Conservation (phyloP, 2,329 filamentous ascomycete genomes). For the Xylariaceae sp. region DNA sequence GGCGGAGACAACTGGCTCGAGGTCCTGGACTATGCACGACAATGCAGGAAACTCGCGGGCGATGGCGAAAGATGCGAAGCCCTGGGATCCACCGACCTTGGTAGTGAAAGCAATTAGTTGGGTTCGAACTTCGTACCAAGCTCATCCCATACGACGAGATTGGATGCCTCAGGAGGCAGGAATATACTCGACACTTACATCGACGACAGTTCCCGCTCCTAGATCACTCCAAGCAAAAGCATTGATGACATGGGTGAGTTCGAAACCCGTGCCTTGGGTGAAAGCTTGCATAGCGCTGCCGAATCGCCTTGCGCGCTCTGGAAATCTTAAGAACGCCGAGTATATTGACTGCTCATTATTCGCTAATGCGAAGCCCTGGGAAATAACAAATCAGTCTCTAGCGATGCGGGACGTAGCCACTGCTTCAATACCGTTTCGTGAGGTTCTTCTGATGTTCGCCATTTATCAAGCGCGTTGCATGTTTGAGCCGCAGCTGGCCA, state of each 20-base stretch:
- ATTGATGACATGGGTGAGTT: conserved; percentile 16
- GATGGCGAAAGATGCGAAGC: conserved; percentile 13
- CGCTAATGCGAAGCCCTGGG: conserved; percentile 23
- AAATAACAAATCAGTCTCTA: neutral
- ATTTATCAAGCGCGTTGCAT: conserved; percentile 20
- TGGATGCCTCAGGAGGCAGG: too few species aligned
- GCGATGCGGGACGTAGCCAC: neutral
- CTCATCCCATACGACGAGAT: too few species aligned
- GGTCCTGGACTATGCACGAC: conserved; percentile 30
- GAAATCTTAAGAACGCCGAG: conserved; percentile 16
- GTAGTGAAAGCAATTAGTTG: too few species aligned
- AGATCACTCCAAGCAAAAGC: conserved; percentile 19
- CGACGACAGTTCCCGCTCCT: conserved; percentile 11
- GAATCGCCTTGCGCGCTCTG: conserved; percentile 22
- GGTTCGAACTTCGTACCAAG: neutral
- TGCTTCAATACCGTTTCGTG: conserved; percentile 20
- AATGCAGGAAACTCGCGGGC: conserved; percentile 9
- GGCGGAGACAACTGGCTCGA: conserved; percentile 13
- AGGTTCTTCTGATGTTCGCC: conserved; percentile 17
- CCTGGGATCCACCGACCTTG: conserved; percentile 20
- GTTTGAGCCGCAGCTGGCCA: conserved; percentile 21
- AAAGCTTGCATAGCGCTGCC: conserved; percentile 22
- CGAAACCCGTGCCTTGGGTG: conserved; percentile 18
- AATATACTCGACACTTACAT: too few species aligned
- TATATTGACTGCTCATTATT: conserved; percentile 20